Evolutionary conservation across 805 yeast genomes (phyloP).

Genomic region (Yarrowia sp.): DNA sequence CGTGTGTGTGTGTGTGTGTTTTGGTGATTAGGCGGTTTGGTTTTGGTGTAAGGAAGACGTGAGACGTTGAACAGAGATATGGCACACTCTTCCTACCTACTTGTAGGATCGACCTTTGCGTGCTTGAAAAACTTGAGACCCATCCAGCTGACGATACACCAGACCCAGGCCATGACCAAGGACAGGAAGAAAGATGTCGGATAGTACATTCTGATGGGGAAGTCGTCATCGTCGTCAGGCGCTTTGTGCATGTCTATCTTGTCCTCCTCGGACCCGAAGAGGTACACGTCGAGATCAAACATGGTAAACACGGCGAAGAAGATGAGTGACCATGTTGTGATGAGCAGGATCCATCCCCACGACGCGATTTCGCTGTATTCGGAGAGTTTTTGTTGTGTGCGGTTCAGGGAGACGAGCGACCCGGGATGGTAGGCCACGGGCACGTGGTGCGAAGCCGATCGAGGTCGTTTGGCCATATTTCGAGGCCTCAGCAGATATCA

Average conservation of each 20-base stretch:
- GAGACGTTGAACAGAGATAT: too few species aligned
- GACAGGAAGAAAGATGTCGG: conserved; percentile 49
- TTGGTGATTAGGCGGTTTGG: too few species aligned
- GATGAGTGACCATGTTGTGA: conserved; percentile 40
- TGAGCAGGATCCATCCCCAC: conserved; percentile 39
- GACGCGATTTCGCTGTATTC: conserved; percentile 30
- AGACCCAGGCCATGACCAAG: conserved; percentile 60
- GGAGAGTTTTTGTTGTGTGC: conserved; percentile 22
- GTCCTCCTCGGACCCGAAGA: conserved; percentile 24
- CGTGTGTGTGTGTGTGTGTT: background rate
- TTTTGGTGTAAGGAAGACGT: too few species aligned
- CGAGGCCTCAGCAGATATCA: conserved; percentile 5
- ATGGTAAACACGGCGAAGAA: conserved; percentile 38
- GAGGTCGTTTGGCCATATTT: conserved; percentile 32
- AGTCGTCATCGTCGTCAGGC: conserved; percentile 48
- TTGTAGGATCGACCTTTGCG: conserved; percentile 61
- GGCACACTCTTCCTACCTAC: background rate
- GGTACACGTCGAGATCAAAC: conserved; percentile 33
- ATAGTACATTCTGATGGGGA: conserved; percentile 54
- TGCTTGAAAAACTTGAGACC: conserved; percentile 83
- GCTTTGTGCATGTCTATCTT: conserved; percentile 40
- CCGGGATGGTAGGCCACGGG: conserved; percentile 18
- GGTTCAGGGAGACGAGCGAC: conserved; percentile 20
- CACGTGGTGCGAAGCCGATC: conserved; percentile 37
- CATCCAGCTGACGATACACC: conserved; percentile 80